A percentile compares a stretch with the other conserved stretches of the same genome.
Evolutionary conservation across 2,329 filamentous ascomycete genomes (phyloP).

Genomic region (Lasiodiplodia theobromae): DNA sequence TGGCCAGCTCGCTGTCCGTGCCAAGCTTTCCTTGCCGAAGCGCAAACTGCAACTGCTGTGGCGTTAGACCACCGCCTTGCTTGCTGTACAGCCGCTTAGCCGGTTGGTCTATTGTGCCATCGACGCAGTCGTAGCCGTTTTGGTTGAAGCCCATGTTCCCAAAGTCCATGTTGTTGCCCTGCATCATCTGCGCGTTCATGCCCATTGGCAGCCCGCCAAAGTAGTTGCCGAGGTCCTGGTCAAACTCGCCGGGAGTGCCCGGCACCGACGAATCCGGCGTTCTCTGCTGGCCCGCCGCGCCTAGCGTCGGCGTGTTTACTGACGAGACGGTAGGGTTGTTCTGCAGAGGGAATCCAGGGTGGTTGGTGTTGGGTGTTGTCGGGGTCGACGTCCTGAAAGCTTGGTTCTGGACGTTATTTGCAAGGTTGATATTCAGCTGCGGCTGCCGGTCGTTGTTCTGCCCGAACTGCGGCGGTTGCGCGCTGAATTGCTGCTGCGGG

Average conservation of each 20-base stretch:
- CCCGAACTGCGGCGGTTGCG: conserved; percentile 56
- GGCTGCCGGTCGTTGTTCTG: conserved; percentile 65
- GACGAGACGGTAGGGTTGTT: conserved; percentile 97
- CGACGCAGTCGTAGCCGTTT: conserved; percentile 49
- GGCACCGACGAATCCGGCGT: conserved; percentile 73
- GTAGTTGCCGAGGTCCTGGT: conserved; percentile 67
- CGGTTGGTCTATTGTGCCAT: conserved; percentile 81
- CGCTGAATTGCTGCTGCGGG: conserved; percentile 69
- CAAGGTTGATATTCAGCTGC: conserved; percentile 81
- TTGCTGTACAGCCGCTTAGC: conserved; percentile 89
- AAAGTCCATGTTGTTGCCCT: conserved; percentile 39
- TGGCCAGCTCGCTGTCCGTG: conserved; percentile 76
- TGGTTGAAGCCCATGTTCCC: conserved; percentile 44
- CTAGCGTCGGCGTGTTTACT: conserved; percentile 92
- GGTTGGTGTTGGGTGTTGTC: conserved; percentile 78
- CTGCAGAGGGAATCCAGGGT: conserved; percentile 73
- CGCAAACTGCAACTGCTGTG: conserved; percentile 74
- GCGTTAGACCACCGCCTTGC: conserved; percentile 75
- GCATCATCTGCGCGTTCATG: conserved; percentile 47
- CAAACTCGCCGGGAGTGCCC: conserved; percentile 75
- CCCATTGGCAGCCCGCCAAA: conserved; percentile 45
- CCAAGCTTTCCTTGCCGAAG: conserved; percentile 78
- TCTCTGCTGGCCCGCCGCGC: conserved; percentile 65
- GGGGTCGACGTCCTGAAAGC: conserved; percentile 86
- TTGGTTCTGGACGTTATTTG: conserved; percentile 71